These are phyloP conservation scores for Neurospora sp. DNA, from an alignment of 2,329 filamentous ascomycete species.

Conservation along the genomic window DNA sequence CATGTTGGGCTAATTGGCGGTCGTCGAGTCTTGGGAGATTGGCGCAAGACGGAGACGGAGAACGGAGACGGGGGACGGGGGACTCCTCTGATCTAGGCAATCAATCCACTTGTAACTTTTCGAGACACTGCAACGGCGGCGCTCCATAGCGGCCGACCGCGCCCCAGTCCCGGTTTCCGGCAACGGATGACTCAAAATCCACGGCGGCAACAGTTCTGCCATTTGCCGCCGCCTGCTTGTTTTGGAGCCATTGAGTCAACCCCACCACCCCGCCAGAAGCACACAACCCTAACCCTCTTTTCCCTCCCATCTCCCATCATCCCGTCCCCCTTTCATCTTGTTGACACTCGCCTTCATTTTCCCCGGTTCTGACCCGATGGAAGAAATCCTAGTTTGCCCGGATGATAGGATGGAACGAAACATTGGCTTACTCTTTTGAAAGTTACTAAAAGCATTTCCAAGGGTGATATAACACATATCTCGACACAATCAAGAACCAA, in stretches of 20 bases:
- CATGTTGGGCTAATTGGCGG: conserved; percentile 25
- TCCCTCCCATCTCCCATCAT: not conserved
- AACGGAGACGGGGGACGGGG: not conserved
- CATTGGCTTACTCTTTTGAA: too few species aligned
- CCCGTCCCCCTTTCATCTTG: not conserved
- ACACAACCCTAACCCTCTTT: not conserved
- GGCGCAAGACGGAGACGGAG: not conserved
- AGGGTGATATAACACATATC: not conserved
- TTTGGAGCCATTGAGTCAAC: not conserved
- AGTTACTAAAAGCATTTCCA: too few species aligned
- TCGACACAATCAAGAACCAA: not conserved
- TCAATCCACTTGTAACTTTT: not conserved
- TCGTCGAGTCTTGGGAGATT: not conserved
- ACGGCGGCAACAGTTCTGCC: not conserved
- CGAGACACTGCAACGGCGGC: not conserved
- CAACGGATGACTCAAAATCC: not conserved
- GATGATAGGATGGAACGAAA: too few species aligned
- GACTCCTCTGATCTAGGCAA: not conserved
- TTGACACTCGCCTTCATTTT: not conserved
- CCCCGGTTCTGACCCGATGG: not conserved
- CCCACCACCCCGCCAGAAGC: not conserved
- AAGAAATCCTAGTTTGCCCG: too few species aligned
- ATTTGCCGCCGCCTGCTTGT: not conserved
- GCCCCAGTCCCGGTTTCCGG: not conserved
- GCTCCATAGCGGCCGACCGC: not conserved